phyloP scores from a whole-genome alignment of 2,329 filamentous ascomycete genomes.

The Fusarium incarnatum region DNA sequence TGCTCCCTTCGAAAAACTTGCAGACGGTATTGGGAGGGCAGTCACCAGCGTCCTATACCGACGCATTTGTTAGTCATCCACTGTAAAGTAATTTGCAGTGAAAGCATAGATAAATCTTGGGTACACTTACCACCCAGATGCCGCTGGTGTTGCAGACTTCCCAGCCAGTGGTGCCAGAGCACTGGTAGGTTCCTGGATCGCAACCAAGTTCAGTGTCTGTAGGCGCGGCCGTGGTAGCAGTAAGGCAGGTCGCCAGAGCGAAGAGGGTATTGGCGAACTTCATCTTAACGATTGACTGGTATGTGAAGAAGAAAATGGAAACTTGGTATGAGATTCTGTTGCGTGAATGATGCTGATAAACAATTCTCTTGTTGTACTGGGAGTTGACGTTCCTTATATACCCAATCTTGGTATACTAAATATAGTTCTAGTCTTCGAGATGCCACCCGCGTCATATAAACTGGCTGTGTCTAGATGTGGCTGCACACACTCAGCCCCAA shows the following conservation, averaged over 20 bases:
- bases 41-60: neutral
- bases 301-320: neutral
- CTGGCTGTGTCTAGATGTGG: neutral
- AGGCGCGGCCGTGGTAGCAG: neutral
- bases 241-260: neutral
- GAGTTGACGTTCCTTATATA: neutral
- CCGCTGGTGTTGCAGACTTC: neutral
- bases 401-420: neutral
- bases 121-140: neutral
- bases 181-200: neutral
- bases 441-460: rapidly evolving
- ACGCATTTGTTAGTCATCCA: neutral
- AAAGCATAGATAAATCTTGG: neutral
- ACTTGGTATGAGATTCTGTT: neutral
- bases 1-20: neutral
- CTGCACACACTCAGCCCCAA: neutral
- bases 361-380: neutral
- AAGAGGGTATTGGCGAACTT: neutral
- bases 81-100: neutral
- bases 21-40: neutral
- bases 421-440: neutral
- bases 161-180: neutral
- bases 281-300: neutral
- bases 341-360: neutral
- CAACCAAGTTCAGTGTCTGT: neutral